These are phyloP conservation scores for Panus rudis DNA, from an alignment of 768 basidiomycete genomes.

Conservation along the genomic window DNA sequence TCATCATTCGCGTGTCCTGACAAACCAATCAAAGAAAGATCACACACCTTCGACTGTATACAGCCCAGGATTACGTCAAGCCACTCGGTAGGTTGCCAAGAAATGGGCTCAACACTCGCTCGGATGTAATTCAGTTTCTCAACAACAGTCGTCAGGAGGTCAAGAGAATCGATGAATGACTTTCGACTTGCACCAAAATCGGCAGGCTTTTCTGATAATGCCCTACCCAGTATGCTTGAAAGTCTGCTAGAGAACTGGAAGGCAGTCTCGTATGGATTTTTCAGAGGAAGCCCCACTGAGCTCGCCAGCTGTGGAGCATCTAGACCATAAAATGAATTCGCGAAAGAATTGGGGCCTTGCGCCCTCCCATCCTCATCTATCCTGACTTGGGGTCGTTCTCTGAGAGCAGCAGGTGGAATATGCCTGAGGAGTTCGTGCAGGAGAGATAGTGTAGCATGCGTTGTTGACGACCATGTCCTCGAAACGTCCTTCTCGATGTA, in stretches of 20 bases:
- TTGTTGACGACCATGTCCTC: conserved; percentile 1
- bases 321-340: conserved; percentile 56
- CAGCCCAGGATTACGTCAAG: conserved; percentile 43
- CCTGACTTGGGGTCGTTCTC: conserved; percentile 12
- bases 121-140: conserved; percentile 31
- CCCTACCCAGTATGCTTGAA: conserved; percentile 10
- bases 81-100: conserved; percentile 67
- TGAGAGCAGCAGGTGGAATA: conserved; percentile 13
- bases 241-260: too few relatives aligned
- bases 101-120: conserved; percentile 29
- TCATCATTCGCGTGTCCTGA: background rate
- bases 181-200: conserved; percentile 35
- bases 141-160: conserved; percentile 44
- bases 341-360: conserved; percentile 34
- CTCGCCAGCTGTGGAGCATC: too few relatives aligned
- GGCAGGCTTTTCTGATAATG: conserved; percentile 25
- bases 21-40: conserved; percentile 1
- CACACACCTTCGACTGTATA: conserved; percentile 49
- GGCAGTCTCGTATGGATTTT: too few relatives aligned
- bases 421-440: conserved; percentile 15
- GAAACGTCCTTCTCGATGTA: conserved; percentile 1
- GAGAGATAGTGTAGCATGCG: conserved; percentile 11
- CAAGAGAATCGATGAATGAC: conserved; percentile 44
- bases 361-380: conserved; percentile 1
- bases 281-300: too few relatives aligned